phyloP scores from a whole-genome alignment of 257 asterid genomes.

The Solanum tarapatanum region DNA sequence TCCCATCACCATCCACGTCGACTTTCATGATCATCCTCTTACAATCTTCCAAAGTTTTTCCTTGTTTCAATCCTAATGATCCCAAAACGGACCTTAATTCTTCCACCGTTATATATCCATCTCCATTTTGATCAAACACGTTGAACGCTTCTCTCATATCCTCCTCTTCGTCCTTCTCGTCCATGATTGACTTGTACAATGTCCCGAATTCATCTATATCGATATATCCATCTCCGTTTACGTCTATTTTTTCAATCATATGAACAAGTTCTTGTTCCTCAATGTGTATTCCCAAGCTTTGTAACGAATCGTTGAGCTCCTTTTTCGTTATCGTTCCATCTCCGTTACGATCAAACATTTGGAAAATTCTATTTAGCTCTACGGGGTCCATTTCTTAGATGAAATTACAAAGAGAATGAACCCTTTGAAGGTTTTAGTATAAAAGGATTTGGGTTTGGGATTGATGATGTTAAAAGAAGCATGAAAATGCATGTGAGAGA shows the following conservation, averaged over 20 bases:
- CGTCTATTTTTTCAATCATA: constrained; percentile 29
- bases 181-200: constrained; percentile 20
- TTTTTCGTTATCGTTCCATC: constrained; percentile 28
- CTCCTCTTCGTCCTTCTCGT: constrained; percentile 28
- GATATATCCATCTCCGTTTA: constrained; percentile 27
- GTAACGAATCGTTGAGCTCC: constrained; percentile 23
- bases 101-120: constrained; percentile 32
- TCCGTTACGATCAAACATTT: constrained; percentile 33
- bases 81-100: constrained; percentile 29
- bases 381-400: constrained; percentile 16
- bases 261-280: constrained; percentile 27
- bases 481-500: neutral
- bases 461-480: neutral
- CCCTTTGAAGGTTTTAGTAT: neutral
- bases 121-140: constrained; percentile 35
- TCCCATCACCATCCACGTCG: constrained; percentile 38
- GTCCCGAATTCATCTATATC: constrained; percentile 30
- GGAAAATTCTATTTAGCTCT: constrained; percentile 29
- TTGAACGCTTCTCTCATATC: constrained; percentile 36
- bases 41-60: constrained; percentile 26
- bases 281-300: constrained; percentile 22
- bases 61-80: constrained; percentile 30
- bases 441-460: neutral
- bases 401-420: neutral
- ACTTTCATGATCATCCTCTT: constrained; percentile 28